A percentile compares a stretch with the other conserved stretches of the same genome.
Conservation (phyloP, 495 filamentous ascomycete genomes). For the Echria macrotheca region DNA sequence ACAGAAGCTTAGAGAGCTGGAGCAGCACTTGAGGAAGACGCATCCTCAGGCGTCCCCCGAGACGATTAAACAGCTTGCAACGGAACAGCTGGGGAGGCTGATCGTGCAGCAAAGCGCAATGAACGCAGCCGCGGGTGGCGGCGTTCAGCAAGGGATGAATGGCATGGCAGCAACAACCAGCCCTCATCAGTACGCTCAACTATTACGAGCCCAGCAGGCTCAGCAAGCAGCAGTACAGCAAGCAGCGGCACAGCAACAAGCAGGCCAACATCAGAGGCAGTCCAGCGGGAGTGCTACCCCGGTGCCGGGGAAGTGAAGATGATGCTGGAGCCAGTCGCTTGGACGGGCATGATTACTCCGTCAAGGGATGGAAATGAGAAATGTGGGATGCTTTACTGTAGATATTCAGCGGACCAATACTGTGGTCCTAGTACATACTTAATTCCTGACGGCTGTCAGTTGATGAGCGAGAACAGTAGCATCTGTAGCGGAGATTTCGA, state of each 20-base stretch:
- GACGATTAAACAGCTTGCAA: conserved; percentile 55
- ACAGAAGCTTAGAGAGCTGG: conserved; percentile 27
- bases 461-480: background rate
- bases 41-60: conserved; percentile 55
- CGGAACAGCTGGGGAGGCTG: conserved; percentile 45
- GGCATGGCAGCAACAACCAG: conserved; percentile 22
- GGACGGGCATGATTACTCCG: too few relatives aligned
- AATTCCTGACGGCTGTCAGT: background rate
- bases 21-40: conserved; percentile 30
- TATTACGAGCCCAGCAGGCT: conserved; percentile 60
- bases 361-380: too few relatives aligned
- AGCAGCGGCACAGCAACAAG: conserved; percentile 17
- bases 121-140: conserved; percentile 57
- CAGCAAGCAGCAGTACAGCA: conserved; percentile 19
- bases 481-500: too few relatives aligned
- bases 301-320: conserved; percentile 20
- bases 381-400: too few relatives aligned
- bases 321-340: too few relatives aligned
- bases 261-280: conserved; percentile 32
- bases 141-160: background rate
- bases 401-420: conserved; percentile 16
- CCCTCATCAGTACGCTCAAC: conserved; percentile 67
- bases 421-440: conserved; percentile 18
- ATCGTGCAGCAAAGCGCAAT: conserved; percentile 47
- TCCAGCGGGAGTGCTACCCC: conserved; percentile 42